Conservation (phyloP, 768 basidiomycete species). For the Leccinellum rugosiceps region DNA sequence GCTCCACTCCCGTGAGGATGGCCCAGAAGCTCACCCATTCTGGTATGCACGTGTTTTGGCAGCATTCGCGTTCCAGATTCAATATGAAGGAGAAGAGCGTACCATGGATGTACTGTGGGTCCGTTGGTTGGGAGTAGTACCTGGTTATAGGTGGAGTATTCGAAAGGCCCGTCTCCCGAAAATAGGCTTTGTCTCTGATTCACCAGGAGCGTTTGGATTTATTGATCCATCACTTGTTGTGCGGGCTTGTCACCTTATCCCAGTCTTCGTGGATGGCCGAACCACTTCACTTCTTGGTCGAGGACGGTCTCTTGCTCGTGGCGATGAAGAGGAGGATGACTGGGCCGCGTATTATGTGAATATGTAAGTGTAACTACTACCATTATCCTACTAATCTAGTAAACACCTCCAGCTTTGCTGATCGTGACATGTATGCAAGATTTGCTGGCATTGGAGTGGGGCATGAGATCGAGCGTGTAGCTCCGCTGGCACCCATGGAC, state of each 20-base stretch:
- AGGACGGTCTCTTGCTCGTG: not conserved
- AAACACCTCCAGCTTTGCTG: no score
- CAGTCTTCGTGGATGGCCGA: constrained; percentile 26
- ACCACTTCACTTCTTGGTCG: constrained; percentile 1
- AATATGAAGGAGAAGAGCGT: constrained; percentile 1
- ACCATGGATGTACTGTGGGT: constrained; percentile 37
- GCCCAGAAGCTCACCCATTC: constrained; percentile 8
- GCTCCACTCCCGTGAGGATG: constrained; percentile 14
- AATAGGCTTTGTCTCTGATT: constrained; percentile 29
- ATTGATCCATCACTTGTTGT: constrained; percentile 29
- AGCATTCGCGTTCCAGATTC: not conserved
- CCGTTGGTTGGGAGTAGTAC: constrained; percentile 33
- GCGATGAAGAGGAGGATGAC: no score
- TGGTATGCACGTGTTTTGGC: constrained; percentile 24
- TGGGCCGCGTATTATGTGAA: no score
- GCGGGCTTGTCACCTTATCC: constrained; percentile 30
- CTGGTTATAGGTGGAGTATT: constrained; percentile 11
- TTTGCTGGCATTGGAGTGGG: no score
- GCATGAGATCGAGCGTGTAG: no score
- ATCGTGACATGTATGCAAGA: no score
- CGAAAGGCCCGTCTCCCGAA: constrained; percentile 22
- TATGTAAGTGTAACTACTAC: no score
- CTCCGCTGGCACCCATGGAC: no score
- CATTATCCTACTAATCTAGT: no score
- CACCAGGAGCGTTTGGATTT: constrained; percentile 35